Evolutionary conservation across 192 early-diverging fungal genomes (phyloP).

Genomic region (Coemansia sp.): DNA sequence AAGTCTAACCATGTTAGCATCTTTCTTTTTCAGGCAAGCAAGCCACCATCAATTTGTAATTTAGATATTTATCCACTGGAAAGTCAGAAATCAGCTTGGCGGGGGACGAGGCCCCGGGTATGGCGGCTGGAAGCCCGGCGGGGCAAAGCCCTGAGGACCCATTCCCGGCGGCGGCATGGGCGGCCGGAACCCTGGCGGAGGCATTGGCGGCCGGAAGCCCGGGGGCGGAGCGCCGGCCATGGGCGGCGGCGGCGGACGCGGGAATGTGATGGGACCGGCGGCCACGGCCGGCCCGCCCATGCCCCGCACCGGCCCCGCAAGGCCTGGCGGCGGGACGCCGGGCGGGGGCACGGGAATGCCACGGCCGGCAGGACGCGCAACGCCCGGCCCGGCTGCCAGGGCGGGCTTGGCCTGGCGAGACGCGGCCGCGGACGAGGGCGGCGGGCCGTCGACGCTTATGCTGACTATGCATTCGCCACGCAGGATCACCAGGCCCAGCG

Average conservation of each 20-base stretch:
- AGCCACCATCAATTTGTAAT: too few relatives aligned
- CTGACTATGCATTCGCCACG: conserved; percentile 90
- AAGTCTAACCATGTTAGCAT: too few relatives aligned
- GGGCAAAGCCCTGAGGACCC: conserved; percentile 46
- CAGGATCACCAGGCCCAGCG: conserved; percentile 89
- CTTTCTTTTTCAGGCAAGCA: too few relatives aligned
- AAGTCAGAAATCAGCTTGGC: not conserved
- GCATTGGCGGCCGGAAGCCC: conserved; percentile 50
- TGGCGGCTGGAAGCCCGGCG: conserved; percentile 49
- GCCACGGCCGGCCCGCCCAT: conserved; percentile 74
- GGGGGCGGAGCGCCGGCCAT: conserved; percentile 55
- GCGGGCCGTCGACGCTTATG: conserved; percentile 86
- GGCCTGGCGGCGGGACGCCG: conserved; percentile 54
- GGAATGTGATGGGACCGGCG: conserved; percentile 66
- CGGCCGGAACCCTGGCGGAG: conserved; percentile 67
- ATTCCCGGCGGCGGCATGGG: conserved; percentile 56
- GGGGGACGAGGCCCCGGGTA: conserved; percentile 36
- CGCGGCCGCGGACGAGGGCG: conserved; percentile 64
- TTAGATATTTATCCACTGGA: too few relatives aligned
- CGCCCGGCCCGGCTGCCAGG: conserved; percentile 65
- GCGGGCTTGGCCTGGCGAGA: conserved; percentile 42
- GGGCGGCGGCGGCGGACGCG: conserved; percentile 69
- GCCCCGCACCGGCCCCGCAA: conserved; percentile 91
- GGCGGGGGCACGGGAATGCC: conserved; percentile 64
- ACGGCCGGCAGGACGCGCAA: conserved; percentile 80